Evolutionary conservation across 805 yeast species (phyloP), one percentile per base, ranked within the genome.

Genomic region (Spathaspora gorwiae): DNA sequence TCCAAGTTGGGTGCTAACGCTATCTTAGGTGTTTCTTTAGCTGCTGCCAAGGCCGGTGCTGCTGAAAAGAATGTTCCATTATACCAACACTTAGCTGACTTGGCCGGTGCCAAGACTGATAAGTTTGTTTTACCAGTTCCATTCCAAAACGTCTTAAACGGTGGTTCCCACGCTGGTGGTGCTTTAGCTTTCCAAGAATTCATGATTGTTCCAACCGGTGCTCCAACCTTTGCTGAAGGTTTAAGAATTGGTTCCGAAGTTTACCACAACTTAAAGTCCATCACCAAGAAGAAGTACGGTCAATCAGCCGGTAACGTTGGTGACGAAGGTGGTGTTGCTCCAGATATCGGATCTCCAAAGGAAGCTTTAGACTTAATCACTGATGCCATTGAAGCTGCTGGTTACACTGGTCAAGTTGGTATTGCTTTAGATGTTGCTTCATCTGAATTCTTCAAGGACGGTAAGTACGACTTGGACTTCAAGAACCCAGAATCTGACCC

Each of bases 301-400:
- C 85, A 88, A 68, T 84, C 95, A 54, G 99, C 99, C 65, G 98
- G 97, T 78, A 92, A 92, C 79, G 99, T 92, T 70, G 99, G 99
- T 83, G 99, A 92, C 76, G 99, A 92, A 82, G 99, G 99, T 86
- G 99, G 99, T 84, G 97, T 92, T 79, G 99, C 99, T 64, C 99
- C 99, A 75, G 88, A 90, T 75, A 84, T 94, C 59, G 80, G 85
- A 58, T 81, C 97, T 61, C 92, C 99, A 68, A 87, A 82, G 74
- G 98, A 92, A 83, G 99, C 98, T 62, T 79, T 92, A 58, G 97
- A 94, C 79, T 84, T 92, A 72, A 89, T 92, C 72, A 79, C 81
- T 60, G 84, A 73, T 57, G 89, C 99, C 66, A 92, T 94, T 70
- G 87, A 83, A 70, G 72, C 76, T 60, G 97, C 99, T 60, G 99